Base-by-base conservation (phyloP, 1,284 basidiomycete genomes). In the Naganishia sp. region DNA sequence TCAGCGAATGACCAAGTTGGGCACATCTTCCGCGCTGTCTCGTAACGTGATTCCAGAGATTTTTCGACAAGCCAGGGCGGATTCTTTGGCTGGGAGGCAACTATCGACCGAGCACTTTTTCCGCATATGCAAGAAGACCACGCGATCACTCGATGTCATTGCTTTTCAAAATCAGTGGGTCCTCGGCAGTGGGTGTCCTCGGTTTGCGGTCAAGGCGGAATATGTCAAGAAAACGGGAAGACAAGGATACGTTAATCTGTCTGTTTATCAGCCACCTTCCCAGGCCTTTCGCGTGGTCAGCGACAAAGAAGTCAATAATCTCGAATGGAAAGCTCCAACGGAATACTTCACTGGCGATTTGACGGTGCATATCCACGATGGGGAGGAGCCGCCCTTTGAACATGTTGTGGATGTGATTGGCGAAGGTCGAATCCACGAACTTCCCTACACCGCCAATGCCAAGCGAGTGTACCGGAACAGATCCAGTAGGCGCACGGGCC, bases 191-290 rank as follows among this genome's bases (percentile, higher is more conserved):
- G 96, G 96, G 5, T 97, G 94, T 76, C 96, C 96, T 0, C 86
- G 88, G 11, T 94, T 99, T 77, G 86, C 86, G 1, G 90, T 98
- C 77, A 86, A 87, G 46, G 93, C 95, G 2, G 88, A 88, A 50
- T 99, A 99, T 81, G 97, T 98, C 77, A 85, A 94, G 71, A 99
- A 99, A 83, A 95, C 94, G 81, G 94, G 99, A 87, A 88, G 92
- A 1, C 94, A 99, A 59, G 96, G 99, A 79, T 90, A 99, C 72
- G 89, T 88, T 13, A 93, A 50, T 11, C 52, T 66, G 9, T 66
- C 65, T 21, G 66, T 67, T 18, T 63, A 63, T 63, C 66, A 67
- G 48, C 59, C 57, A 15, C 55, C 65, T 13, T 63, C 59, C 36
- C 66, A 63, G 16, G 66, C 66, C 10, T 67, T 55, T 44, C 49